These are phyloP conservation scores for Lunasporangiospora selenospora DNA, from an alignment of 192 early-diverging fungal genomes.

Conservation along the genomic window DNA sequence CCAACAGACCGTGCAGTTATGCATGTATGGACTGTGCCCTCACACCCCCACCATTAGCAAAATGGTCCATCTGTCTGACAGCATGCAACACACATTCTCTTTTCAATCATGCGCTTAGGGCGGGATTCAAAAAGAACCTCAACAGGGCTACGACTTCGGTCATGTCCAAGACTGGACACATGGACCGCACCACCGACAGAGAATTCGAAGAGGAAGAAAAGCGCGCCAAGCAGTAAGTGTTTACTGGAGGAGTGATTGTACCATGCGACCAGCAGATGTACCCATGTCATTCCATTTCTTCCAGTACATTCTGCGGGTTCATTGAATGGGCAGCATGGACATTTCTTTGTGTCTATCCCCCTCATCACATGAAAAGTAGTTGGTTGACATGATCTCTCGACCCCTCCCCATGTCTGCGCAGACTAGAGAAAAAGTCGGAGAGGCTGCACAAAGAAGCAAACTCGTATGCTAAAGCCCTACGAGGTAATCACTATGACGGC, in stretches of 20 bases:
- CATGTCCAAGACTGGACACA: constrained; percentile 58
- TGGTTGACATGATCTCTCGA: not conserved
- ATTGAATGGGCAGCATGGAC: not conserved
- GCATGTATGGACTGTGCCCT: not conserved
- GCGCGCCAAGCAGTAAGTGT: constrained; percentile 64
- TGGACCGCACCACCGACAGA: constrained; percentile 78
- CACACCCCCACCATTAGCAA: not conserved
- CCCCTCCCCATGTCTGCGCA: constrained; percentile 28
- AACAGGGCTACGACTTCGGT: constrained; percentile 70
- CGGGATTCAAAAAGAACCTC: constrained; percentile 79
- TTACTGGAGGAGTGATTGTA: not conserved
- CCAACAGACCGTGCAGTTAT: not conserved
- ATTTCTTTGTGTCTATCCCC: not conserved
- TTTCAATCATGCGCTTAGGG: constrained; percentile 43
- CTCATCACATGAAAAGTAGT: not conserved
- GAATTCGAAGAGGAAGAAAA: constrained; percentile 81
- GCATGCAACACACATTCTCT: not conserved
- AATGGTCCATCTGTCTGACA: not conserved
- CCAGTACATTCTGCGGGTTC: constrained; percentile 3
- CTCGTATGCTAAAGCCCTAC: constrained; percentile 83
- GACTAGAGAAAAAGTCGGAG: constrained; percentile 81
- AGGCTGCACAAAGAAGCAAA: constrained; percentile 87
- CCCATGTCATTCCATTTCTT: too few species aligned
- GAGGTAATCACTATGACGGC: constrained; percentile 60
- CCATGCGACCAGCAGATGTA: not conserved